A percentile compares a stretch with the other conserved stretches of the same genome.
Evolutionary conservation across 148 eudicot genomes (phyloP).

Genomic region (Chenopodium berlandieri): DNA sequence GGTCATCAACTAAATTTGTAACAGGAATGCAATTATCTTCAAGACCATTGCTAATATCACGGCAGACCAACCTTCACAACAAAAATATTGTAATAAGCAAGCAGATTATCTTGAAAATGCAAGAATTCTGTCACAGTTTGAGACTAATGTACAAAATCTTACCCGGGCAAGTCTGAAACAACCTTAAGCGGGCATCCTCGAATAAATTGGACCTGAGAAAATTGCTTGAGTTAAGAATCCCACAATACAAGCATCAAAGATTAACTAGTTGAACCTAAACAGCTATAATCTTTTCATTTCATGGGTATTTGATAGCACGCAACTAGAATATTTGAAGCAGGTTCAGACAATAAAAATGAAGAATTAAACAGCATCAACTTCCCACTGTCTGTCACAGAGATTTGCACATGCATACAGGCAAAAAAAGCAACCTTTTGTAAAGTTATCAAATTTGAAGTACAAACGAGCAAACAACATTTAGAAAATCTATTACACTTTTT

Average conservation of each 20-base stretch:
- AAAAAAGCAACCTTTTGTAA: not conserved
- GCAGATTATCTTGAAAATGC: not conserved
- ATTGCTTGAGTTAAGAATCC: not conserved
- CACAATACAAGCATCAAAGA: not conserved
- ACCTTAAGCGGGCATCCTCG: constrained; percentile 25
- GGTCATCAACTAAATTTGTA: constrained; percentile 33
- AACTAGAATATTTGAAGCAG: not conserved
- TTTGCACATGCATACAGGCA: not conserved
- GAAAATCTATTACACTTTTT: not conserved
- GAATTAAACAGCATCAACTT: not conserved
- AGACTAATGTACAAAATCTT: constrained; percentile 5
- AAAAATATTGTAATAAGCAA: constrained; percentile 2
- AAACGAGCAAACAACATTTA: not conserved
- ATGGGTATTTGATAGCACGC: not conserved
- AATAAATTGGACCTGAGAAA: constrained; percentile 36
- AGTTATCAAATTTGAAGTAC: not conserved
- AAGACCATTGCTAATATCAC: constrained; percentile 30
- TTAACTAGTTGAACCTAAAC: not conserved
- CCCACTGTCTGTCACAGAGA: not conserved
- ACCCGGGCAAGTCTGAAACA: constrained; percentile 33
- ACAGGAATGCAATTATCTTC: constrained; percentile 35
- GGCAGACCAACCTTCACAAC: constrained; percentile 35
- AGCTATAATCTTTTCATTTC: not conserved
- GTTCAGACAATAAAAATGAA: not conserved
- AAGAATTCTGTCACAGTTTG: not conserved